These are phyloP conservation scores for Ophiostoma novo-ulmi DNA, from an alignment of 2,329 filamentous ascomycete genomes.

Conservation along the genomic window DNA sequence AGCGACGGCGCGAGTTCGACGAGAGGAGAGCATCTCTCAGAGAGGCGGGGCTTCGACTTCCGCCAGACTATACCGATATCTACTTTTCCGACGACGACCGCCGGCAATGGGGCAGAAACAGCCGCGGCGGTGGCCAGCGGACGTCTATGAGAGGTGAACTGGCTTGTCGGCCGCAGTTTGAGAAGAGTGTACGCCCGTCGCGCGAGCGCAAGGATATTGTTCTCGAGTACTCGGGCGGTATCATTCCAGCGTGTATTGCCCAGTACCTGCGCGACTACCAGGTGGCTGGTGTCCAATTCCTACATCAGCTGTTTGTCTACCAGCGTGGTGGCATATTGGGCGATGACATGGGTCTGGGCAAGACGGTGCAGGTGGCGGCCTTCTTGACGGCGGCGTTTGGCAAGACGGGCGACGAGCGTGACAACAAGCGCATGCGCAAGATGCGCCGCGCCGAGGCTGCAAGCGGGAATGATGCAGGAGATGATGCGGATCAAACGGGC, in stretches of 20 bases:
- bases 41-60: slow-evolving; percentile 65
- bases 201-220: slow-evolving; percentile 69
- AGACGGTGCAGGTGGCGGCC: slow-evolving; percentile 92
- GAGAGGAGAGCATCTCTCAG: slow-evolving; percentile 53
- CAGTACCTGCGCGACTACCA: slow-evolving; percentile 93
- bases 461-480: background rate
- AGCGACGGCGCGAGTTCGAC: slow-evolving; percentile 66
- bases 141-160: background rate
- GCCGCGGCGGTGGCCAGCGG: slow-evolving; percentile 5
- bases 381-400: slow-evolving; percentile 90
- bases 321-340: slow-evolving; percentile 87
- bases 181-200: slow-evolving; percentile 56
- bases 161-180: slow-evolving; percentile 58
- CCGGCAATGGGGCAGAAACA: slow-evolving; percentile 21
- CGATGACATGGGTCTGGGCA: slow-evolving; percentile 96
- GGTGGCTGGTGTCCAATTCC: slow-evolving; percentile 73
- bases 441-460: slow-evolving; percentile 52
- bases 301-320: slow-evolving; percentile 84
- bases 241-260: slow-evolving; percentile 83
- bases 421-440: slow-evolving; percentile 81
- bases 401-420: slow-evolving; percentile 84
- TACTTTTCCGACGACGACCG: slow-evolving; percentile 63
- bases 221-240: slow-evolving; percentile 67
- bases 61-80: slow-evolving; percentile 70
- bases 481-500: slow-evolving; percentile 33